These are phyloP conservation scores for Phoma sp. DNA, from an alignment of 2,329 filamentous ascomycete species.

Conservation along the genomic window DNA sequence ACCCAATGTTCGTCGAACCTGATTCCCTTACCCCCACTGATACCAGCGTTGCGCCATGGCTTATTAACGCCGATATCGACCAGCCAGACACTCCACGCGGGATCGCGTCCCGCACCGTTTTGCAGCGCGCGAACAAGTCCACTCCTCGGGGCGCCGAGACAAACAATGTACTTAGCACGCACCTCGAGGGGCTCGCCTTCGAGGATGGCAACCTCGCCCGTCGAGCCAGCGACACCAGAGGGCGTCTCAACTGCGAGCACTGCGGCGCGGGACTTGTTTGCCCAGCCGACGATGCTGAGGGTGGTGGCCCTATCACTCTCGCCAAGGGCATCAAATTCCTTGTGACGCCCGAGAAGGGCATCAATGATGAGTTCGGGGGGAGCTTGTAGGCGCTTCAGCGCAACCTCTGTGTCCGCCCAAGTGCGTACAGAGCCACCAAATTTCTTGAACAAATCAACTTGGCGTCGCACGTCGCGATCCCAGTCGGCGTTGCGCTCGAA, in stretches of 20 bases:
- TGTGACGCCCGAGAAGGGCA: constrained; percentile 82
- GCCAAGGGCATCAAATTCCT: constrained; percentile 86
- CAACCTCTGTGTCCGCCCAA: constrained; percentile 64
- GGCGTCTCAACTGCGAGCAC: constrained; percentile 90
- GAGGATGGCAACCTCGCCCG: constrained; percentile 62
- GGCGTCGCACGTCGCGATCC: constrained; percentile 78
- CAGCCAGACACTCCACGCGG: constrained; percentile 78
- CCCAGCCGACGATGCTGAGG: constrained; percentile 91
- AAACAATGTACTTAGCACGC: constrained; percentile 80
- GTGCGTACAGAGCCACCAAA: constrained; percentile 76
- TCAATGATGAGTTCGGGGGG: constrained; percentile 85
- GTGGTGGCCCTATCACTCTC: constrained; percentile 82
- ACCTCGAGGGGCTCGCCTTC: constrained; percentile 83
- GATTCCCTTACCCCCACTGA: constrained; percentile 79
- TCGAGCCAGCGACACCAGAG: constrained; percentile 81
- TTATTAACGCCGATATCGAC: constrained; percentile 86
- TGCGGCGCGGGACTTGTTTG: constrained; percentile 82
- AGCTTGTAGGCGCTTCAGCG: constrained; percentile 62
- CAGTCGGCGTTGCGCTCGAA: constrained; percentile 83
- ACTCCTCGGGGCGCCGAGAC: constrained; percentile 84
- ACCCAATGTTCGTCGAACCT: constrained; percentile 91
- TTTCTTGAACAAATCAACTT: constrained; percentile 82
- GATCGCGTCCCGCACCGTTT: constrained; percentile 58
- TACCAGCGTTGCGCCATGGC: constrained; percentile 84
- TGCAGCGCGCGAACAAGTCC: constrained; percentile 80